Conservation (phyloP, 1,284 basidiomycete genomes). For the Phylloboletellus chloephorus region DNA sequence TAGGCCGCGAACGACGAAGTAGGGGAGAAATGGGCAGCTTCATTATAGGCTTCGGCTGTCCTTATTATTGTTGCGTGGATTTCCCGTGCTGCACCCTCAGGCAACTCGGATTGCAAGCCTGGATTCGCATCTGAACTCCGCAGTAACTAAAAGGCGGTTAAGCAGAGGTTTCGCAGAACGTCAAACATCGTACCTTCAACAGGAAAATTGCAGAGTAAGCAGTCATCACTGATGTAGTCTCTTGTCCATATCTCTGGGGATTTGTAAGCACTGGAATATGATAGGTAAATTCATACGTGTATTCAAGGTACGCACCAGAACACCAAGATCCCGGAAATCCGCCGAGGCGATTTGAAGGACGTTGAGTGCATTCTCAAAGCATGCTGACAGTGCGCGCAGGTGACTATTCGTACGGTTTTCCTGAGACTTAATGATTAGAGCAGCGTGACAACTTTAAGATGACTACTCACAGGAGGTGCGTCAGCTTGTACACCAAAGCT, state of each 20-base stretch:
- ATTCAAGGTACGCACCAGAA: conserved; percentile 51
- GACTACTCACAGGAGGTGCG: conserved; percentile 45
- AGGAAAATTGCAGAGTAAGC: conserved; percentile 77
- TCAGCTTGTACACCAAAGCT: conserved; percentile 69
- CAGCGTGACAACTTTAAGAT: background rate
- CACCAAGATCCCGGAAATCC: conserved; percentile 67
- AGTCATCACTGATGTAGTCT: conserved; percentile 76
- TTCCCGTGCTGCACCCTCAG: conserved; percentile 51
- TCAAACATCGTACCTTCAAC: conserved; percentile 48
- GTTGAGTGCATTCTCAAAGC: conserved; percentile 65
- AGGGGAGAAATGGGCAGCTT: conserved; percentile 57
- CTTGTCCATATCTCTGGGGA: conserved; percentile 70
- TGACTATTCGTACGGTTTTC: conserved; percentile 50
- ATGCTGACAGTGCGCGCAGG: conserved; percentile 61
- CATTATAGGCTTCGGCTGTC: conserved; percentile 70
- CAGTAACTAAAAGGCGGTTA: conserved; percentile 45
- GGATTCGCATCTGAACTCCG: conserved; percentile 52
- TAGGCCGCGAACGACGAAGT: conserved; percentile 57
- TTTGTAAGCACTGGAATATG: conserved; percentile 2
- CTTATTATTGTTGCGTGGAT: conserved; percentile 59
- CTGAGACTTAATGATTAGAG: conserved; percentile 23
- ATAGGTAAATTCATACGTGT: background rate
- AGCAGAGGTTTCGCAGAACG: background rate
- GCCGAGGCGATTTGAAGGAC: conserved; percentile 63
- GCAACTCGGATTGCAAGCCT: conserved; percentile 45